A percentile compares a stretch with the other conserved stretches of the same genome.
phyloP scores from a whole-genome alignment of 2,329 filamentous ascomycete species.

The Xylaria sp. region DNA sequence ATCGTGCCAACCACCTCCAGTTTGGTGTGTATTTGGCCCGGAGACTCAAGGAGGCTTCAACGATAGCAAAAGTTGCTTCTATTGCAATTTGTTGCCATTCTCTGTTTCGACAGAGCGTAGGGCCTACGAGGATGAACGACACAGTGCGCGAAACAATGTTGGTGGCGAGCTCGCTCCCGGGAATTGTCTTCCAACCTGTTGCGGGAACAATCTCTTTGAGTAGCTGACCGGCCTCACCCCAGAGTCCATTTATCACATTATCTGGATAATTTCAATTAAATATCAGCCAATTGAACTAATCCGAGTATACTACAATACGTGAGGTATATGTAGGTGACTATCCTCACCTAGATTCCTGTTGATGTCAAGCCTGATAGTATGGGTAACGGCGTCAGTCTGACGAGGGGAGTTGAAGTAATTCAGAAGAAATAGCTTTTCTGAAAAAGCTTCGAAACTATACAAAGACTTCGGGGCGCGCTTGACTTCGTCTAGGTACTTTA shows the following conservation, averaged over 20 bases:
- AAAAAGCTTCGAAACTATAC: constrained; percentile 22
- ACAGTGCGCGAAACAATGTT: constrained; percentile 13
- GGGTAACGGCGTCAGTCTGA: constrained; percentile 9
- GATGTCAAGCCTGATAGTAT: constrained; percentile 1
- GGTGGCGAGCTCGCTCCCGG: constrained; percentile 3
- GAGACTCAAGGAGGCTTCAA: constrained; percentile 12
- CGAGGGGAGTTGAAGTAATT: constrained; percentile 10
- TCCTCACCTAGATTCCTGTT: constrained; percentile 15
- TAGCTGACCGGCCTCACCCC: neutral
- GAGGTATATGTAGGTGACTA: neutral
- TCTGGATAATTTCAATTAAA: neutral
- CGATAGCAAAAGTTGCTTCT: constrained; percentile 13
- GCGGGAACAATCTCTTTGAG: constrained; percentile 2
- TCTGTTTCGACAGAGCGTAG: constrained; percentile 12
- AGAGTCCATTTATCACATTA: constrained; percentile 1
- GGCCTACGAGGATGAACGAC: constrained; percentile 22
- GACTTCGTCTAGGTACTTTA: constrained; percentile 27
- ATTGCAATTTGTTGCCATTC: constrained; percentile 21
- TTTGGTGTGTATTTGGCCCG: constrained; percentile 13
- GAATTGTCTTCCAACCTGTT: neutral
- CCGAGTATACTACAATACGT: neutral
- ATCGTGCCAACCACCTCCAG: constrained; percentile 18
- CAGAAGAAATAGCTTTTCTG: constrained; percentile 18
- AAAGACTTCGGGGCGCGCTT: constrained; percentile 20
- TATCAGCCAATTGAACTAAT: constrained; percentile 1